Percentiles rank a stretch among this genome's conserved stretches.
Evolutionary conservation across 2,329 filamentous ascomycete genomes (phyloP).

Genomic region (Pseudogymnoascus sp.): DNA sequence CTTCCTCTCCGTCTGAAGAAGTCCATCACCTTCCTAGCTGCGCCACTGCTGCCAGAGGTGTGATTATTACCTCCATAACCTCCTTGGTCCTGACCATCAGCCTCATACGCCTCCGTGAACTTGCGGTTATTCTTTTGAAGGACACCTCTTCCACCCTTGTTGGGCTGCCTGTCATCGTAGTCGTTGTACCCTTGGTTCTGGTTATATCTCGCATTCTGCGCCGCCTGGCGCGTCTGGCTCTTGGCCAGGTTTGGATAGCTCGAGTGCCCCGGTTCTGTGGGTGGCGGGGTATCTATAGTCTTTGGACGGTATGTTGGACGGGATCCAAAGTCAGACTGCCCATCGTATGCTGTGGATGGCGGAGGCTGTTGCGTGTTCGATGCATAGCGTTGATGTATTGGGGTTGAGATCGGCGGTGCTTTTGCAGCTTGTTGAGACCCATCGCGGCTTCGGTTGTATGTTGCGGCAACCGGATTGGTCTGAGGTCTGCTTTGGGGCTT

Average conservation of each 20-base stretch:
- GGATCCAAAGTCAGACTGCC: background rate
- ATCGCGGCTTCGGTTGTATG: conserved; percentile 24
- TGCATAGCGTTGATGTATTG: conserved; percentile 36
- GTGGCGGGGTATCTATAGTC: conserved; percentile 40
- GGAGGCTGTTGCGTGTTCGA: conserved; percentile 19
- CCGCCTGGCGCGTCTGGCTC: conserved; percentile 22
- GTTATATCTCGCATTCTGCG: conserved; percentile 46
- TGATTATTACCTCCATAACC: conserved; percentile 53
- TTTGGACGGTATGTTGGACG: conserved; percentile 33
- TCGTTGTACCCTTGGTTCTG: conserved; percentile 40
- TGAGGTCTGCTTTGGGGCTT: background rate
- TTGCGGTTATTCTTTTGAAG: conserved; percentile 79
- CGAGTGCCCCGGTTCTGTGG: conserved; percentile 36
- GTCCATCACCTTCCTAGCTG: conserved; percentile 92
- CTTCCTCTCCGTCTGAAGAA: conserved; percentile 87
- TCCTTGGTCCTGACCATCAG: conserved; percentile 61
- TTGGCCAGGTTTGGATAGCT: conserved; percentile 6
- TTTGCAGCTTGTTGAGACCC: conserved; percentile 31
- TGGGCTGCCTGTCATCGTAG: conserved; percentile 28
- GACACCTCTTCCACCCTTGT: conserved; percentile 43
- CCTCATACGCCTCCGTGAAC: conserved; percentile 83
- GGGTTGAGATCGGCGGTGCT: conserved; percentile 32
- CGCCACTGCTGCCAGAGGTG: conserved; percentile 69
- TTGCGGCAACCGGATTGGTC: background rate
- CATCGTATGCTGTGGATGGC: background rate